Evolutionary conservation across 1,284 basidiomycete genomes (phyloP), one percentile per base, ranked within the genome.

Genomic region (Hypsizygus ulmarius): DNA sequence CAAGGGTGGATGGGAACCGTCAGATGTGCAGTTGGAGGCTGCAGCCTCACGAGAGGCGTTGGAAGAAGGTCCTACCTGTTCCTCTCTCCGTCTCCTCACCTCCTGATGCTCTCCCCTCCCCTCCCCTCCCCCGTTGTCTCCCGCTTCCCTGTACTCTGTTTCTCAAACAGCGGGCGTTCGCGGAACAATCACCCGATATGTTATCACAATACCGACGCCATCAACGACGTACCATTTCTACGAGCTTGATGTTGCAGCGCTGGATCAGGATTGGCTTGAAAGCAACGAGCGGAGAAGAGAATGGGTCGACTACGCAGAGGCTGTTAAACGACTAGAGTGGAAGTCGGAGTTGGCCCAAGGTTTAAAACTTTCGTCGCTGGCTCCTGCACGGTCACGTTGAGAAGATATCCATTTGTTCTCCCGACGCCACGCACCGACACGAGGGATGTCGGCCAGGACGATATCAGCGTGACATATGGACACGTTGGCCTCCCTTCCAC

Each of bases 41-140:
- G 89, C 88, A 66, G 89, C 89, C 70, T 84, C 81, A 63, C 81
- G 89, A 67, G 88, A 91, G 82, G 88, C 88, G 72, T 75, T 86
- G 69, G 88, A 91, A 88, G 88, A 91, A 90, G 88, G 88, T 91
- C 85, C 81, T 81, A 83, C 81, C 81, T 82, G 75, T 80, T 81
- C 79, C 77, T 85, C 74, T 83, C 67, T 78, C 74, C 81, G 81
- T 84, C 75, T 75, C 77, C 77, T 78, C 80, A 70, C 64, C 75
- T 77, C 79, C 79, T 82, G 72, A 82, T 77, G 63, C 67, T 63
- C 62, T 67, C 63, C 64, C 58, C 53, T 51, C 58, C 45, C 49
- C 58, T 53, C 61, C 63, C n/a, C 55, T 59, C 52, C 56, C 53
- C 53, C 62, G 60, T 68, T 64, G 59, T 64, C 59, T 64, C 57